Conservation (phyloP, 768 basidiomycete genomes). For the Leccinum fibrillosum region DNA sequence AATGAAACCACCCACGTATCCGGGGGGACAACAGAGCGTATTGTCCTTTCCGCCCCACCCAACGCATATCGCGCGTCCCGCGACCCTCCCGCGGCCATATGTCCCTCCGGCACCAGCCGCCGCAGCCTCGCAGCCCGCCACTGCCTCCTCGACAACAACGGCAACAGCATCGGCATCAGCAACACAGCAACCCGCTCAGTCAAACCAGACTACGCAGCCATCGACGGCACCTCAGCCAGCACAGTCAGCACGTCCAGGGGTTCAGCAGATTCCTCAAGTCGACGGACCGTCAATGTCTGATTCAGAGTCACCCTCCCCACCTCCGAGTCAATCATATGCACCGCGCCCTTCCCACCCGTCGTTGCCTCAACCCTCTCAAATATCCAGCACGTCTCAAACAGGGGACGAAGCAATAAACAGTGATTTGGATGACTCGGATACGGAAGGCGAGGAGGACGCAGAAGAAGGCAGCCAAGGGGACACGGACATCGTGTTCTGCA, state of each 20-base stretch:
- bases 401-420: conserved; percentile 91
- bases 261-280: conserved; percentile 64
- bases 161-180: not conserved
- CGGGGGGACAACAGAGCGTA: conserved; percentile 57
- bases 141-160: conserved; percentile 7
- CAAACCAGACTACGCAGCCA: conserved; percentile 14
- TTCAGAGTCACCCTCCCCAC: conserved; percentile 69
- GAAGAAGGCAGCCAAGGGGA: conserved; percentile 74
- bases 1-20: conserved; percentile 47
- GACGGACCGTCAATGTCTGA: conserved; percentile 72
- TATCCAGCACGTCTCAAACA: conserved; percentile 33
- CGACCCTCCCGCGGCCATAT: conserved; percentile 23
- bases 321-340: conserved; percentile 58
- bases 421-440: conserved; percentile 93
- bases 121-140: conserved; percentile 21
- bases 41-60: conserved; percentile 48
- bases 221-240: conserved; percentile 14
- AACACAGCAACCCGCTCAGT: conserved; percentile 16
- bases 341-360: conserved; percentile 74
- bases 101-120: conserved; percentile 16
- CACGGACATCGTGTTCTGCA: conserved; percentile 94
- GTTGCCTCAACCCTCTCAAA: conserved; percentile 57
- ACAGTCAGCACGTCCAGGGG: conserved; percentile 19
- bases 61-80: conserved; percentile 26
- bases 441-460: conserved; percentile 78